phyloP scores from a whole-genome alignment of 2,329 filamentous ascomycete species.

The Fusarium sp. region DNA sequence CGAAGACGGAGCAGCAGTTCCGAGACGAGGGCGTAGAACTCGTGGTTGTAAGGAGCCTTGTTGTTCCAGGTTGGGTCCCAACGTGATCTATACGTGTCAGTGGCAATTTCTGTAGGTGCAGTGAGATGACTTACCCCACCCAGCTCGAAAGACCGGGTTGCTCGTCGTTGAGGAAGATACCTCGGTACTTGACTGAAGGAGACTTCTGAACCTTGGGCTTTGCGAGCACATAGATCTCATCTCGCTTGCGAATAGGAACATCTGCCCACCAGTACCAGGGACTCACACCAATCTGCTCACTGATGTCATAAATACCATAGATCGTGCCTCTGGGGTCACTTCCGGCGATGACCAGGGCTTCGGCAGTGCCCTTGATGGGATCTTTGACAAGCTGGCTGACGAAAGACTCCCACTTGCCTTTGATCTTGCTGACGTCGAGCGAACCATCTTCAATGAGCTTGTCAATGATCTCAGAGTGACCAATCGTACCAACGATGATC shows the following conservation, averaged over 20 bases:
- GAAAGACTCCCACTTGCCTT: slow-evolving; percentile 76
- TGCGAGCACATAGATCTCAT: slow-evolving; percentile 57
- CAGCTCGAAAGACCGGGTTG: slow-evolving; percentile 59
- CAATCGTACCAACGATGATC: slow-evolving; percentile 74
- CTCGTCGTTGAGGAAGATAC: slow-evolving; percentile 68
- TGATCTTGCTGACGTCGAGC: slow-evolving; percentile 58
- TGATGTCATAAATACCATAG: slow-evolving; percentile 67
- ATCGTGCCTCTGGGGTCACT: slow-evolving; percentile 68
- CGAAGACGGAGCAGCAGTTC: slow-evolving; percentile 74
- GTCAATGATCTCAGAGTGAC: slow-evolving; percentile 66
- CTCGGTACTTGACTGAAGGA: slow-evolving; percentile 66
- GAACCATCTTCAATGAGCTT: background rate
- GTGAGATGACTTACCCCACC: slow-evolving; percentile 42
- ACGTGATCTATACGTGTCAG: slow-evolving; percentile 44
- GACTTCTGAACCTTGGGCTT: slow-evolving; percentile 48
- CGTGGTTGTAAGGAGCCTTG: slow-evolving; percentile 65
- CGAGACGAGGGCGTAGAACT: slow-evolving; percentile 74
- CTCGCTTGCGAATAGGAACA: slow-evolving; percentile 56
- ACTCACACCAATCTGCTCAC: slow-evolving; percentile 65
- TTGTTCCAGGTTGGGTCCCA: slow-evolving; percentile 51
- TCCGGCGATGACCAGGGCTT: slow-evolving; percentile 64
- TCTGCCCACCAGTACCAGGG: slow-evolving; percentile 69
- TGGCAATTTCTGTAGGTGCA: fast-evolving
- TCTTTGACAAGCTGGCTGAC: slow-evolving; percentile 62
- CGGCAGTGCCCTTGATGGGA: slow-evolving; percentile 51